Percentiles rank a stretch among this genome's conserved stretches.
Evolutionary conservation across 306 rosid species (phyloP).

Genomic region (Lotus japonicus): DNA sequence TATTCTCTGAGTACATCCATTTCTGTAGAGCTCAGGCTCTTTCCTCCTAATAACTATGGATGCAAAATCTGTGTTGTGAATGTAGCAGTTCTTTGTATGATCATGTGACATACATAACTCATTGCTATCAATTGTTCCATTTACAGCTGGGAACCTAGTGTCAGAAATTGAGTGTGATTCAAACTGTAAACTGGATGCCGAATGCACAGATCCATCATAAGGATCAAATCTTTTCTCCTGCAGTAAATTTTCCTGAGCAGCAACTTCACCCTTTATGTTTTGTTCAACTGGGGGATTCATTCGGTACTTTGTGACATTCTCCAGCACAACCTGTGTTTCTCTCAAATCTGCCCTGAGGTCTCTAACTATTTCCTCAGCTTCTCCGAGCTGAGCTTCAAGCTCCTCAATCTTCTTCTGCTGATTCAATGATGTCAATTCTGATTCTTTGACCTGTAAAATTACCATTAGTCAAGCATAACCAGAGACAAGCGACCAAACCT

Average conservation of each 20-base stretch:
- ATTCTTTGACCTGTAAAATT: slow-evolving; percentile 51
- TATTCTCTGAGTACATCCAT: slow-evolving; percentile 80
- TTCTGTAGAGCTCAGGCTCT: slow-evolving; percentile 59
- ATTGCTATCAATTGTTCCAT: slow-evolving; percentile 32
- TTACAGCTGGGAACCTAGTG: slow-evolving; percentile 12
- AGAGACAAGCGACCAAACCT: slow-evolving; percentile 1
- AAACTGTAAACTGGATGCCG: slow-evolving; percentile 26
- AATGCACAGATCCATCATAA: slow-evolving; percentile 10
- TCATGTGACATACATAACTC: slow-evolving; percentile 28
- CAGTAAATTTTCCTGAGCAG: slow-evolving; percentile 19
- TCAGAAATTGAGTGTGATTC: slow-evolving; percentile 22
- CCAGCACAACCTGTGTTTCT: slow-evolving; percentile 58
- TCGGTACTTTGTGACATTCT: slow-evolving; percentile 40
- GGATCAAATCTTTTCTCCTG: slow-evolving; percentile 19
- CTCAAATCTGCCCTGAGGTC: slow-evolving; percentile 74
- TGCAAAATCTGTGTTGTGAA: slow-evolving; percentile 56
- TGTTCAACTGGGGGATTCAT: slow-evolving; percentile 29
- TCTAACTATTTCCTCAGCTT: slow-evolving; percentile 80
- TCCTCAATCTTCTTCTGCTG: slow-evolving; percentile 69
- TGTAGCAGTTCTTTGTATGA: slow-evolving; percentile 34
- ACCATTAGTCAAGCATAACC: slow-evolving; percentile 10
- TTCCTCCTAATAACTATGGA: slow-evolving; percentile 70
- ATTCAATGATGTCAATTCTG: slow-evolving; percentile 44
- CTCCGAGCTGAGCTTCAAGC: slow-evolving; percentile 87
- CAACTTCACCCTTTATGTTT: slow-evolving; percentile 27